phyloP scores from a whole-genome alignment of 139 green algal genomes.

The Chlorella sp. region DNA sequence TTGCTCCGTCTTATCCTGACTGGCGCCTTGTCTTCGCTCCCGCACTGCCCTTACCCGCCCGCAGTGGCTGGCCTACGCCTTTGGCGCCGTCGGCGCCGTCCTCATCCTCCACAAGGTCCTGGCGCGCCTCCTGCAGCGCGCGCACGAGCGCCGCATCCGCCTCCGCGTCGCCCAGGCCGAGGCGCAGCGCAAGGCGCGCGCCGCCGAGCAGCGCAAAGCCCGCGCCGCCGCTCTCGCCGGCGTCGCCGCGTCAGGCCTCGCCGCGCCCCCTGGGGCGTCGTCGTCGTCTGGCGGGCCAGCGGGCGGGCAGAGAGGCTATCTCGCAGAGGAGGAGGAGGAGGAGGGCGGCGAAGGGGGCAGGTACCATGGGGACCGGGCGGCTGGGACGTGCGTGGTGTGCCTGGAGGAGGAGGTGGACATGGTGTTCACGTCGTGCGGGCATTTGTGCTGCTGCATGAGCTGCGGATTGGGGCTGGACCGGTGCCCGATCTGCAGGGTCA shows the following conservation, averaged over 20 bases:
- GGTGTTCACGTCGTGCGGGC: constrained; percentile 24
- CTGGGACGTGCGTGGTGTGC: constrained; percentile 32
- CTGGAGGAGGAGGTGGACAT: not conserved
- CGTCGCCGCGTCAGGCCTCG: too few species aligned
- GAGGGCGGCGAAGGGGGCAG: not conserved
- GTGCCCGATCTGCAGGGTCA: constrained; percentile 27
- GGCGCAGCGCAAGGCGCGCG: too few species aligned
- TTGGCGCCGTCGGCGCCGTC: constrained; percentile 7
- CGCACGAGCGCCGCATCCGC: not conserved
- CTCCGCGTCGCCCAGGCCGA: too few species aligned
- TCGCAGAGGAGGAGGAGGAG: not conserved
- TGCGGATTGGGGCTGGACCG: constrained; percentile 11
- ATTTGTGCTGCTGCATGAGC: constrained; percentile 21
- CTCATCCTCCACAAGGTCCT: constrained; percentile 5
- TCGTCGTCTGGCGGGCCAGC: too few species aligned
- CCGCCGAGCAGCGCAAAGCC: too few species aligned
- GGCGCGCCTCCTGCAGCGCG: not conserved
- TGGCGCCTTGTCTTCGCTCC: not conserved
- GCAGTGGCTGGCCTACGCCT: constrained; percentile 4
- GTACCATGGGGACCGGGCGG: not conserved
- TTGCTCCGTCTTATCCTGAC: not conserved
- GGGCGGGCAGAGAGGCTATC: not conserved
- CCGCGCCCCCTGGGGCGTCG: too few species aligned
- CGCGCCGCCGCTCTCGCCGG: too few species aligned
- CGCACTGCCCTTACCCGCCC: not conserved